Conservation (phyloP, 805 yeast genomes). For the Wickerhamiella galacta region DNA sequence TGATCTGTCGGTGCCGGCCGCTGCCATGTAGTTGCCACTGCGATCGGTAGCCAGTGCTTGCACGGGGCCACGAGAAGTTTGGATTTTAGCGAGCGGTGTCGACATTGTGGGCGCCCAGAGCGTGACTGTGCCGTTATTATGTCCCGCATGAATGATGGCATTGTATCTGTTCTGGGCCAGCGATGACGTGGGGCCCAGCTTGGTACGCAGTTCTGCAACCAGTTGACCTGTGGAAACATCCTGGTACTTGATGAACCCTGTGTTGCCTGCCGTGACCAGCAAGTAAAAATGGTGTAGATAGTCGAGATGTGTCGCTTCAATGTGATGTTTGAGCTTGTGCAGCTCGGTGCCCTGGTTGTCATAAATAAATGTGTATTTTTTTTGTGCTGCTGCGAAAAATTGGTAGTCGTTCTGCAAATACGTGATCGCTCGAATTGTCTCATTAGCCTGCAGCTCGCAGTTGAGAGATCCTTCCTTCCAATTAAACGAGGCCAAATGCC, state of each 20-base stretch:
- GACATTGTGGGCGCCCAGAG: conserved; percentile 87
- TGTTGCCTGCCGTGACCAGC: conserved; percentile 72
- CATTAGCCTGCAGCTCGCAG: conserved; percentile 72
- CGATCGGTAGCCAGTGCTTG: conserved; percentile 74
- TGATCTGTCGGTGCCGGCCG: conserved; percentile 71
- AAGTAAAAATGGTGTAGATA: conserved; percentile 87
- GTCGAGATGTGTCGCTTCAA: conserved; percentile 68
- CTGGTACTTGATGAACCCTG: conserved; percentile 80
- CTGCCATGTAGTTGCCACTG: conserved; percentile 88
- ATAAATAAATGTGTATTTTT: conserved; percentile 81
- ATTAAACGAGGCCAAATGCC: conserved; percentile 90
- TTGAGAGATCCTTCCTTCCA: conserved; percentile 78
- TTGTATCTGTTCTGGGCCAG: conserved; percentile 91
- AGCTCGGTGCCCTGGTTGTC: conserved; percentile 83
- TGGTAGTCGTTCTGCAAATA: conserved; percentile 75
- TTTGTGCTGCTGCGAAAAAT: conserved; percentile 92
- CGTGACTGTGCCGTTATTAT: conserved; percentile 79
- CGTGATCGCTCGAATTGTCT: conserved; percentile 80
- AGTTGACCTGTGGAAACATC: conserved; percentile 87
- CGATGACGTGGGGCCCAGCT: conserved; percentile 75
- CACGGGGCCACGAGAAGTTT: conserved; percentile 74
- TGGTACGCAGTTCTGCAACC: conserved; percentile 71
- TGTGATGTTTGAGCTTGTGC: conserved; percentile 79
- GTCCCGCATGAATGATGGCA: conserved; percentile 88
- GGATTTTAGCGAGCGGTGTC: conserved; percentile 68